A percentile compares a stretch with the other conserved stretches of the same genome.
These are phyloP conservation scores for Dispira simplex DNA, from an alignment of 192 early-diverging fungal species.

Conservation along the genomic window DNA sequence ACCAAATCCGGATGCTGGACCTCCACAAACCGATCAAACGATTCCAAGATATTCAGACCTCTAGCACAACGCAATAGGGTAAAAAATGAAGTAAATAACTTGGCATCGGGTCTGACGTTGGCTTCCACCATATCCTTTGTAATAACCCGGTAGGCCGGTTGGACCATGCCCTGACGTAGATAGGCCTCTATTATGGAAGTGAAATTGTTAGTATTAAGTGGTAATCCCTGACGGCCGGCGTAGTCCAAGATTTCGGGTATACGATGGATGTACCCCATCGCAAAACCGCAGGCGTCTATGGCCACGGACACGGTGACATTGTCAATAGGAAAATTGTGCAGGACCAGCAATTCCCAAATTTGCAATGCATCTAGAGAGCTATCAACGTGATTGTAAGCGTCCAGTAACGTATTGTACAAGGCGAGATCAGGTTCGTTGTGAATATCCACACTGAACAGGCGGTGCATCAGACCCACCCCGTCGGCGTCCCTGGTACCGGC, in stretches of 20 bases:
- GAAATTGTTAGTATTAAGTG: constrained; percentile 5
- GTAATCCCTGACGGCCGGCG: neutral
- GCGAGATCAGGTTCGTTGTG: neutral
- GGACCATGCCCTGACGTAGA: neutral
- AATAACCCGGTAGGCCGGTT: neutral
- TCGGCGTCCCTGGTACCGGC: neutral
- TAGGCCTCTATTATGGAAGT: constrained; percentile 1
- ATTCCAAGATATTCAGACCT: neutral
- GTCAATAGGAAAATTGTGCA: neutral
- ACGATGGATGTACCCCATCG: neutral
- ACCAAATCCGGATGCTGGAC: neutral
- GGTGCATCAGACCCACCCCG: constrained; percentile 4
- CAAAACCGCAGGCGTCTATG: neutral
- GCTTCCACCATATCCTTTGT: neutral
- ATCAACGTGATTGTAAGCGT: constrained; percentile 4
- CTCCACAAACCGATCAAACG: neutral
- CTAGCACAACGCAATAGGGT: neutral
- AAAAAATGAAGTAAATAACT: neutral
- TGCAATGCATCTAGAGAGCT: constrained; percentile 1
- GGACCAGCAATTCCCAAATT: neutral
- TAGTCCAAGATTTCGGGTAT: neutral
- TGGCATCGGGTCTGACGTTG: neutral
- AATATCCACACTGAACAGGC: constrained; percentile 3
- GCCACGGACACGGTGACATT: constrained; percentile 2
- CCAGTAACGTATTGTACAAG: neutral